Base-by-base conservation (phyloP, 1,284 basidiomycete genomes). In the Sporisorium reilianum region DNA sequence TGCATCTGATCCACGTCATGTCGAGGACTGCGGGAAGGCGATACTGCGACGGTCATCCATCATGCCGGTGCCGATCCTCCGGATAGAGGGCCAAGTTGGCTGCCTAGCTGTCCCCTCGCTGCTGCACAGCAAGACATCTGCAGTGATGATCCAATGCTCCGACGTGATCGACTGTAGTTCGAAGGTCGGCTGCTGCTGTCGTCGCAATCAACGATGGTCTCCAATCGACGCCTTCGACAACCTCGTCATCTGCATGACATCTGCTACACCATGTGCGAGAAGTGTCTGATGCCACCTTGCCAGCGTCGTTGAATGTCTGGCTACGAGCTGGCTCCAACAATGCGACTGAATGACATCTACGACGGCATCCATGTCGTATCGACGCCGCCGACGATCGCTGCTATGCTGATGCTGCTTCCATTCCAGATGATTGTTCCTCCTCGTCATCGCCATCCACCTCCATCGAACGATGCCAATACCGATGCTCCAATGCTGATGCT, bases 401-500 rank as follows among this genome's bases (percentile, higher is more conserved):
- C 20, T 5, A 22, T 41, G 8, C 32, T 38, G 55, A 44, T 23
- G 25, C 9, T 48, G 34, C 14, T 46, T 26, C 25, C 10, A 26
- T 1, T 16, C 9, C 20, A 7, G 6, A 41, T 10, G 46, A 40
- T n/a, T 23, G 30, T 23, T 10, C 11, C 20, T 60, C 14, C 28
- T 41, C 25, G 40, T 42, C 20, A 20, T 44, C 11, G 34, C 9
- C 26, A 30, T 30, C 25, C 51, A 20, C 45, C 8, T 32, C 48
- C 22, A 34, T 50, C 48, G 25, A 41, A 1, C 18, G 5, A 22
- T 30, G 22, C 28, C 9, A 36, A n/a, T n/a, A n/a, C n/a, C n/a
- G n/a, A n/a, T 54, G 25, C 23, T 60, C n/a, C 42, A 16, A 20
- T 54, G 50, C 38, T 28, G 34, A 34, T 48, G n/a, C 26, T 36